A percentile compares a stretch with the other conserved stretches of the same genome.
Conservation (phyloP, 129 eudicot genomes). For the Helianthus tuberosus region DNA sequence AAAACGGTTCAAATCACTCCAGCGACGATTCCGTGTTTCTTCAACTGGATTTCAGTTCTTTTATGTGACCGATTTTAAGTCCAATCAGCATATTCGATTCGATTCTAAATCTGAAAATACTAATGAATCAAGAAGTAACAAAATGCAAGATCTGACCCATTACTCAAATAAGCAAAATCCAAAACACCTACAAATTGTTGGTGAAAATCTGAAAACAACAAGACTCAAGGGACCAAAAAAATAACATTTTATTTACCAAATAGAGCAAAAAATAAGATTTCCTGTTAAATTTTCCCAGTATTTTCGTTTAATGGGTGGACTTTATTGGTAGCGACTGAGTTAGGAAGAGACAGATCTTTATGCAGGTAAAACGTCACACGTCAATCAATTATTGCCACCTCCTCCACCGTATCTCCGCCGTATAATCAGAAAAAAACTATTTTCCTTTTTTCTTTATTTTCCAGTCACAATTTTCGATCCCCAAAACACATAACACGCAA, state of each 20-base stretch:
- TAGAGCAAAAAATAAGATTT: constrained; percentile 36
- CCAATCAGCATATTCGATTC: no score
- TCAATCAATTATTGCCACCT: constrained; percentile 25
- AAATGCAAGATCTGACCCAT: no score
- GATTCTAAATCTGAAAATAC: no score
- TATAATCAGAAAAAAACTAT: neutral
- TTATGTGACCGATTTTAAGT: no score
- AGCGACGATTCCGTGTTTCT: no score
- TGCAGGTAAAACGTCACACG: constrained; percentile 24
- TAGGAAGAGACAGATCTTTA: constrained; percentile 36
- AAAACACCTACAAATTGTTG: neutral
- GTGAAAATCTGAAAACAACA: constrained; percentile 5
- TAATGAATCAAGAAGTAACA: no score
- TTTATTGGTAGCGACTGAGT: constrained; percentile 35
- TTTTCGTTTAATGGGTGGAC: constrained; percentile 11
- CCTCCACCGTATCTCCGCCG: constrained; percentile 5
- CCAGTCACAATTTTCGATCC: neutral
- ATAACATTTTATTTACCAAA: constrained; percentile 6
- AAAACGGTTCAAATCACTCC: no score
- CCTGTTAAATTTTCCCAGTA: neutral
- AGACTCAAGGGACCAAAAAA: constrained; percentile 19
- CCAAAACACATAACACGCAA: neutral
- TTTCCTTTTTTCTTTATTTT: constrained; percentile 7
- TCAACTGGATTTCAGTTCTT: no score
- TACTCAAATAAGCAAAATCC: neutral